Conservation (phyloP, 2,329 filamentous ascomycete genomes). For the Diaporthe humulicola region DNA sequence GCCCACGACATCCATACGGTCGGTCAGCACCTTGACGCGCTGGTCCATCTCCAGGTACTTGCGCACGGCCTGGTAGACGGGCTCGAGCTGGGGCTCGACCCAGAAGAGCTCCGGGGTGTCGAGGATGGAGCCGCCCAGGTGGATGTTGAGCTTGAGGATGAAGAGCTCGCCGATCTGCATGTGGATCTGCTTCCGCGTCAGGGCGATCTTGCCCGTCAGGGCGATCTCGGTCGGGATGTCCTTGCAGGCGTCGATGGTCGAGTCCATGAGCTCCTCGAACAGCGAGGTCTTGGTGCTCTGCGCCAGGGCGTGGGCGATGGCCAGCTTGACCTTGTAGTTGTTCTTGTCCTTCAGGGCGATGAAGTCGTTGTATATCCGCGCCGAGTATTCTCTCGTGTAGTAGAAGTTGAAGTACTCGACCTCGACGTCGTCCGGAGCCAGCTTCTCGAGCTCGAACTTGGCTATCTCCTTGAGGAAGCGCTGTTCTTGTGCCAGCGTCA, state of each 20-base stretch:
- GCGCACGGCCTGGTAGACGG: slow-evolving; percentile 94
- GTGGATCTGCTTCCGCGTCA: slow-evolving; percentile 92
- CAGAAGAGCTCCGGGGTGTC: slow-evolving; percentile 98
- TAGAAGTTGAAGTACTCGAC: slow-evolving; percentile 99
- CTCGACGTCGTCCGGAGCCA: slow-evolving; percentile 89
- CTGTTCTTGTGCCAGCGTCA: slow-evolving; percentile 90
- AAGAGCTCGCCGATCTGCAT: slow-evolving; percentile 99
- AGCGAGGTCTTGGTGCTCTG: slow-evolving; percentile 98
- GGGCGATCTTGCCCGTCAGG: slow-evolving; percentile 88
- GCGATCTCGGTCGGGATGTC: slow-evolving; percentile 95
- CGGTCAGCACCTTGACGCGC: slow-evolving; percentile 88
- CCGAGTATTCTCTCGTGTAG: slow-evolving; percentile 97
- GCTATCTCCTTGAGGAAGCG: slow-evolving; percentile 93
- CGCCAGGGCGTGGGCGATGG: slow-evolving; percentile 94
- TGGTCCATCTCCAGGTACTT: slow-evolving; percentile 99
- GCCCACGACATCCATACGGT: slow-evolving; percentile 91
- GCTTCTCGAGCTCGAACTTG: slow-evolving; percentile 93
- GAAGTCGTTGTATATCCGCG: slow-evolving; percentile 99
- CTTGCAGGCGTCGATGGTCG: slow-evolving; percentile 93
- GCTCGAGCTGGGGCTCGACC: slow-evolving; percentile 96
- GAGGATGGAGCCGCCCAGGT: slow-evolving; percentile 95
- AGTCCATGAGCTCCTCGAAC: slow-evolving; percentile 94
- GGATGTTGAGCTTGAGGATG: slow-evolving; percentile 97
- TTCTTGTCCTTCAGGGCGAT: slow-evolving; percentile 94
- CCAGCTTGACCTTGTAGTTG: slow-evolving; percentile 98